Evolutionary conservation across 768 basidiomycete species (phyloP).

Genomic region (Imleria badia): DNA sequence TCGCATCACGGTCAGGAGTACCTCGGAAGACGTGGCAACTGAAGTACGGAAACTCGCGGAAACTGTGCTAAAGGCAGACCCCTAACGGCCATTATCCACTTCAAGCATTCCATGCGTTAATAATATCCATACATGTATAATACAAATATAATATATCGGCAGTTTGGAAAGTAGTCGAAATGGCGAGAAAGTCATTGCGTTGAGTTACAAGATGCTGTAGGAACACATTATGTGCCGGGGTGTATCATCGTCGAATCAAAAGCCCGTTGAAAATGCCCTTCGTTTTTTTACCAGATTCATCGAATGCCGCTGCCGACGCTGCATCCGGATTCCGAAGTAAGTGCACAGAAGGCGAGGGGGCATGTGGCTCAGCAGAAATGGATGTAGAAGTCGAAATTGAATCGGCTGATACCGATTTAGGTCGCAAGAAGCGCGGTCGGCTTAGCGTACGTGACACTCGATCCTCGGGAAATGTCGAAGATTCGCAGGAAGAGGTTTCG

Average conservation of each 20-base stretch:
- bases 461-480: constrained; percentile 14
- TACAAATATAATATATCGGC: constrained; percentile 27
- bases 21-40: constrained; percentile 83
- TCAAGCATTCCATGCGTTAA: constrained; percentile 6
- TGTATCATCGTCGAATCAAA: constrained; percentile 36
- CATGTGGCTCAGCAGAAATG: constrained; percentile 9
- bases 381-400: constrained; percentile 41
- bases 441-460: constrained; percentile 19
- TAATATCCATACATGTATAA: constrained; percentile 19
- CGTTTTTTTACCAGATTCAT: constrained; percentile 32
- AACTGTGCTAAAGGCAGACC: constrained; percentile 35
- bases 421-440: constrained; percentile 34
- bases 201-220: background rate
- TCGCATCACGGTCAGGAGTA: constrained; percentile 90
- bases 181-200: background rate
- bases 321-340: constrained; percentile 1
- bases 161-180: constrained; percentile 9
- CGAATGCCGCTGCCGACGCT: constrained; percentile 1
- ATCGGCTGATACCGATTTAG: constrained; percentile 57
- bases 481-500: constrained; percentile 17
- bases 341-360: constrained; percentile 7
- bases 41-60: constrained; percentile 61
- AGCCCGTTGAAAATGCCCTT: constrained; percentile 44
- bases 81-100: constrained; percentile 6
- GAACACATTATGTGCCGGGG: background rate